These are phyloP conservation scores for Acmispon strigosus DNA, from an alignment of 306 rosid species.

Conservation along the genomic window DNA sequence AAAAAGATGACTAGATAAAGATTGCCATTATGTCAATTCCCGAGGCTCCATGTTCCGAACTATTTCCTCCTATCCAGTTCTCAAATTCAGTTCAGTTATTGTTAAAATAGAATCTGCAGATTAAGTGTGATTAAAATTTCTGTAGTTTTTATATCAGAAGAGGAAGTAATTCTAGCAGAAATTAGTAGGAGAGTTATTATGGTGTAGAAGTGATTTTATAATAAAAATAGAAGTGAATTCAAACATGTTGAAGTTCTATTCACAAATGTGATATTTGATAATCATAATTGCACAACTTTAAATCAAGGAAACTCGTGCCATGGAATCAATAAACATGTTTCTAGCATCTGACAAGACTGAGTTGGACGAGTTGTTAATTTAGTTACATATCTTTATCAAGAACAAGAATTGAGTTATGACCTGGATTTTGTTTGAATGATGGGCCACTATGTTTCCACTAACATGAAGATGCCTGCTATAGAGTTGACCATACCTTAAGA, in stretches of 20 bases:
- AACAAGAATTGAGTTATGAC: not conserved
- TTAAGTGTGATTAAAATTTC: no score
- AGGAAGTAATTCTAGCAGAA: no score
- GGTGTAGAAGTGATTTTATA: no score
- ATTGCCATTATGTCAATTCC: conserved; percentile 11
- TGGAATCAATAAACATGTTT: not conserved
- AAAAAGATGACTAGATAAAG: conserved; percentile 12
- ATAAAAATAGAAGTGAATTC: no score
- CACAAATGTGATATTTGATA: not conserved
- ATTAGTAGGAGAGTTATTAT: no score
- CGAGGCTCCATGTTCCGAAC: not conserved
- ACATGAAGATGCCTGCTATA: conserved; percentile 14
- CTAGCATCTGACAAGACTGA: conserved; percentile 6
- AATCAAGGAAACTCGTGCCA: not conserved
- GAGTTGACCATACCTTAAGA: conserved; percentile 30
- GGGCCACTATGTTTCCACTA: conserved; percentile 25
- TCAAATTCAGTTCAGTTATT: not conserved
- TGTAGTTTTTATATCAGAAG: no score
- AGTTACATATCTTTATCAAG: not conserved
- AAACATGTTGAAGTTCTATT: not conserved
- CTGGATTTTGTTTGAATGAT: conserved; percentile 10
- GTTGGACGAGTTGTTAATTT: conserved; percentile 19
- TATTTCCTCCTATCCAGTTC: not conserved
- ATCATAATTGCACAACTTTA: not conserved
- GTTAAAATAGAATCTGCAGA: not conserved